These are phyloP conservation scores for Monosporascus sp. DNA, from an alignment of 2,329 filamentous ascomycete species.

Conservation along the genomic window DNA sequence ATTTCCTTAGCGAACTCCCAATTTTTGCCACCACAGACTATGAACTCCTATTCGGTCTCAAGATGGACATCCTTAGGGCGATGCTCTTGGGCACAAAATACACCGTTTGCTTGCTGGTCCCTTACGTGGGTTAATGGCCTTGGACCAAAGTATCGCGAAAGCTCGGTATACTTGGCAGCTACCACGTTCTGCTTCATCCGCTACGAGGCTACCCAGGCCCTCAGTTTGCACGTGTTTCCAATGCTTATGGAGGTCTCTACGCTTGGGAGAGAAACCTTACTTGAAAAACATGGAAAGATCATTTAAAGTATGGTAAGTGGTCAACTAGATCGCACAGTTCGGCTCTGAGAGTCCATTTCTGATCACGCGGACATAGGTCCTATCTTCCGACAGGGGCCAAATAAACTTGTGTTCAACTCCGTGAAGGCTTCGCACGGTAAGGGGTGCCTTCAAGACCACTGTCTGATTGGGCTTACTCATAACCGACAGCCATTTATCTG, in stretches of 20 bases:
- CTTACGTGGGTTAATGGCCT: neutral
- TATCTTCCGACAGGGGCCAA: neutral
- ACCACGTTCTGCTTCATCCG: neutral
- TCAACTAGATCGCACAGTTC: neutral
- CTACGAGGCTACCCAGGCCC: neutral
- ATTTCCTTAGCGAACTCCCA: too few relatives aligned
- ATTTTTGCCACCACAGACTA: too few relatives aligned
- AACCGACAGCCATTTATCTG: neutral
- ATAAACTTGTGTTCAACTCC: neutral
- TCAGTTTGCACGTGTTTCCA: neutral
- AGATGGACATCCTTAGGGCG: too few relatives aligned
- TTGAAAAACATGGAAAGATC: neutral
- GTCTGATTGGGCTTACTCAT: neutral
- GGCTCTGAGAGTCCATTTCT: neutral
- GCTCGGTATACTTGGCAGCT: neutral
- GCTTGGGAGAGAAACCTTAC: neutral
- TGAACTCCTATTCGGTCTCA: too few relatives aligned
- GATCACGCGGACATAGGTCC: neutral
- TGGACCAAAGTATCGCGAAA: neutral
- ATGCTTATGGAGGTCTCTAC: neutral
- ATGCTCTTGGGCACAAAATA: neutral
- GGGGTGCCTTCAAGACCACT: neutral
- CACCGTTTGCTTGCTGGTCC: neutral
- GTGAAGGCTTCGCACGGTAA: neutral
- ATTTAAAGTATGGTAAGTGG: neutral